Conservation (phyloP, 345 rosid species). For the Populus euphratica region DNA sequence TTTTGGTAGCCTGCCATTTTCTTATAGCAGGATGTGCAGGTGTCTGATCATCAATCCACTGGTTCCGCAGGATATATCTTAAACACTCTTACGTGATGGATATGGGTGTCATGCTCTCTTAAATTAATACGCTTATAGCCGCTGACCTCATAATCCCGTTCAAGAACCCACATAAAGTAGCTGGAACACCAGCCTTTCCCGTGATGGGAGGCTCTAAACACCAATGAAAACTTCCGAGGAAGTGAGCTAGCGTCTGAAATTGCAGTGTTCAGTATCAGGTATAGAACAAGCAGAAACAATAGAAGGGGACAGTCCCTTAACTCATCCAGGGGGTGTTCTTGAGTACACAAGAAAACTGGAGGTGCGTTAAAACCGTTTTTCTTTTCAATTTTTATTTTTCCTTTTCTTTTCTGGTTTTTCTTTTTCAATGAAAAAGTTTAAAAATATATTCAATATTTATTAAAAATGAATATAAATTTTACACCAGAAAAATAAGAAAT, state of each 20-base stretch:
- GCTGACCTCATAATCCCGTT: not conserved
- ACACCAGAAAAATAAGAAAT: too few species aligned
- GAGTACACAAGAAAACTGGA: not conserved
- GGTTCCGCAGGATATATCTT: not conserved
- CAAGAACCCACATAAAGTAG: not conserved
- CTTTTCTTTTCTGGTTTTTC: too few species aligned
- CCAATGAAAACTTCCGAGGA: not conserved
- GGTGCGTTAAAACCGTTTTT: too few species aligned
- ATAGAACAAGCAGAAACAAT: not conserved
- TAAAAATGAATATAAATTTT: too few species aligned
- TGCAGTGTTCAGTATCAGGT: not conserved
- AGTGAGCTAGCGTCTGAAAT: not conserved
- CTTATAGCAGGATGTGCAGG: not conserved
- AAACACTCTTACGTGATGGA: not conserved
- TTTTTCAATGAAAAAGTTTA: too few species aligned
- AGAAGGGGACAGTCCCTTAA: not conserved
- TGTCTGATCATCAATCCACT: not conserved
- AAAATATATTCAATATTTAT: too few species aligned
- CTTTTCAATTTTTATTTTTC: too few species aligned
- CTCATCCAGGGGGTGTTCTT: not conserved
- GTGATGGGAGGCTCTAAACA: not conserved
- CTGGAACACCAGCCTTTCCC: not conserved
- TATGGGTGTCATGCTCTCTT: not conserved
- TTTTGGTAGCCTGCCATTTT: not conserved
- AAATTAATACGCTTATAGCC: too few species aligned